Base-by-base conservation (phyloP, 352 stramenopile species). In the Globisporangium paddicum region DNA sequence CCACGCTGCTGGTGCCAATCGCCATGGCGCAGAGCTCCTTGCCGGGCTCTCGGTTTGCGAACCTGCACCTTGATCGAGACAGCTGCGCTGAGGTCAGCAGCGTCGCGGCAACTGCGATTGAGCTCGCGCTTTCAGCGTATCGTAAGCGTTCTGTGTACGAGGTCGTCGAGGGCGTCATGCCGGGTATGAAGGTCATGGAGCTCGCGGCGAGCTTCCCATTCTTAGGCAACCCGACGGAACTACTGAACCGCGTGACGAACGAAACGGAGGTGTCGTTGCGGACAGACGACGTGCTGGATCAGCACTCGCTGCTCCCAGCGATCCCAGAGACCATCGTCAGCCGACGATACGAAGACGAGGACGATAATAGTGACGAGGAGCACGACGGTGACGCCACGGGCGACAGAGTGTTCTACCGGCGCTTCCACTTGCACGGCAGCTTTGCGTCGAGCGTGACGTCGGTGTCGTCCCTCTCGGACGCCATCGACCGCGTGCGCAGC, bases 131-230 rank as follows among this genome's bases (percentile, higher is more conserved):
- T 35, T 82, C 75, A 1, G 66, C 67, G 5, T 72, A 85, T 34
- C 67, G 66, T 19, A 45, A 57, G 5, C 58, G 18, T 30, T 71
- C 75, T 7, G 65, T 65, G 14, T 79, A 78, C 52, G 69, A 67
- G n/a, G 49, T 89, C 16, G 8, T 82, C 18, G 75, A 85, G 38
- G 75, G 78, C 0, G 54, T 86, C 32, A 21, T 66, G 4, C 67
- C 76, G 0, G 83, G 67, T 41, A 86, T 79, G 71, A 90, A 86
- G 52, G 53, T 89, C 6, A 40, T 79, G 7, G 77, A 87, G 44
- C 55, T 93, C 13, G 69, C 67, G 9, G 75, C 73, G 7, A 70
- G 60, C 9, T 80, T 80, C 38, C 82, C 79, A 14, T 60, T 74
- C 28, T 44, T 32, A 0, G 51, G 61, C 6, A 74, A 82, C 30